Evolutionary conservation across 1,139 yeast species (phyloP), one percentile per base, ranked within the genome.

Genomic region (Pichia sp.): DNA sequence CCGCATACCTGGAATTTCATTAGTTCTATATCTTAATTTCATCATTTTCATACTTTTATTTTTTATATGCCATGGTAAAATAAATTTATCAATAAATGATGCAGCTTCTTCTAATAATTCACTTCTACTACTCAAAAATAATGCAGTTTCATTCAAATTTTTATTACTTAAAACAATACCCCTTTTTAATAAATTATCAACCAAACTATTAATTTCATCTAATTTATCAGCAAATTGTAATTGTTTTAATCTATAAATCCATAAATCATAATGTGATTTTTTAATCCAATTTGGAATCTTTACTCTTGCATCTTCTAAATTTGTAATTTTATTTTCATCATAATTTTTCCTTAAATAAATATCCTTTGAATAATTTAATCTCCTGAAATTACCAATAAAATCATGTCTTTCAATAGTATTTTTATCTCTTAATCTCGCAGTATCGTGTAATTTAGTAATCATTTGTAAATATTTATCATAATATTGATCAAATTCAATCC

Each of bases 121-220:
- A 2, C 52, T 47, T 37, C 52, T 46, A 10, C 35, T 34, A 40
- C 58, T 55, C 25, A 70, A 49, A 40, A 66, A 43, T 20, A 64
- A 57, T 4, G 69, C 67, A 1, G 70, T 59, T 40, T 66, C 64
- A 50, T 74, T 74, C 59, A 70, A 52, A 30, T 67, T 66, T 4
- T 55, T 49, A 43, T 70, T 70, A 30, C 66, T 65, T 30, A 75
- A 54, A 1, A 64, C 51, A 39, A 71, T 64, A 0, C 69, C 67
- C 16, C 16, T 16, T 16, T 16, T 16, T 16, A 16, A 16, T 16
- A 16, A 16, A 16, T 16, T 16, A 16, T 16, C 16, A 16, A 16
- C 16, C 16, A 16, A 16, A 16, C 16, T 16, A 16, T 16, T 57
- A 16, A 70, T 47, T 25, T 59, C 56, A 7, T 43, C 43, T 16